phyloP scores from a whole-genome alignment of 1,139 yeast species.

The Pneumocystis jirovecii region DNA sequence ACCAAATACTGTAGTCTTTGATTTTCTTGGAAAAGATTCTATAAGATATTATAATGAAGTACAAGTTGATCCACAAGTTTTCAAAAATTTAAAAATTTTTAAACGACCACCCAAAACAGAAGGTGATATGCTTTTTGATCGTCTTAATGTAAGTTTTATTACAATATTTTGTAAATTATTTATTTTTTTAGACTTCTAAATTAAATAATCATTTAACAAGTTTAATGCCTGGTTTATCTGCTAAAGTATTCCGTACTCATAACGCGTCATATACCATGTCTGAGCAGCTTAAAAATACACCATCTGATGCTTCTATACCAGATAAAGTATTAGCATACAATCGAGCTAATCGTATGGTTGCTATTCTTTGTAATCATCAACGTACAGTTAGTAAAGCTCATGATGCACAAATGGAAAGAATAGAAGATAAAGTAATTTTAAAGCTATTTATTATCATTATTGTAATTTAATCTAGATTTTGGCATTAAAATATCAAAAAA shows the following conservation, averaged over 20 bases:
- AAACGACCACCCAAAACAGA: constrained; percentile 77
- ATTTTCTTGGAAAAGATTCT: constrained; percentile 91
- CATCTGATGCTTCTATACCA: constrained; percentile 70
- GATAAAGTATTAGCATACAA: constrained; percentile 79
- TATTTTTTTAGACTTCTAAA: constrained; percentile 37
- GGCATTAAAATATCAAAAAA: constrained; percentile 74
- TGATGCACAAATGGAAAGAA: constrained; percentile 63
- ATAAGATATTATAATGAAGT: constrained; percentile 86
- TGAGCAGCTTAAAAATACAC: constrained; percentile 71
- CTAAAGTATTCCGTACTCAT: constrained; percentile 93
- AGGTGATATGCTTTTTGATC: constrained; percentile 84
- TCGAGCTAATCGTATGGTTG: constrained; percentile 91
- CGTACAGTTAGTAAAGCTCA: constrained; percentile 79
- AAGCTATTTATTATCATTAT: neutral
- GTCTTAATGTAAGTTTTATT: constrained; percentile 35
- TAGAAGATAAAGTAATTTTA: constrained; percentile 36
- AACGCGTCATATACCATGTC: constrained; percentile 96
- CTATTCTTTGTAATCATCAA: constrained; percentile 93
- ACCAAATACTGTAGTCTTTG: constrained; percentile 79
- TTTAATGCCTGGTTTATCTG: constrained; percentile 87
- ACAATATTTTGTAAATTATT: neutral
- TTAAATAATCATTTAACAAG: constrained; percentile 75
- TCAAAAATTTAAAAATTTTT: constrained; percentile 72
- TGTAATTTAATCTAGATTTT: constrained; percentile 27
- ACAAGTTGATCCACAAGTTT: constrained; percentile 77